Base-by-base conservation (phyloP, 1,284 basidiomycete species). In the Mycena citricolor region DNA sequence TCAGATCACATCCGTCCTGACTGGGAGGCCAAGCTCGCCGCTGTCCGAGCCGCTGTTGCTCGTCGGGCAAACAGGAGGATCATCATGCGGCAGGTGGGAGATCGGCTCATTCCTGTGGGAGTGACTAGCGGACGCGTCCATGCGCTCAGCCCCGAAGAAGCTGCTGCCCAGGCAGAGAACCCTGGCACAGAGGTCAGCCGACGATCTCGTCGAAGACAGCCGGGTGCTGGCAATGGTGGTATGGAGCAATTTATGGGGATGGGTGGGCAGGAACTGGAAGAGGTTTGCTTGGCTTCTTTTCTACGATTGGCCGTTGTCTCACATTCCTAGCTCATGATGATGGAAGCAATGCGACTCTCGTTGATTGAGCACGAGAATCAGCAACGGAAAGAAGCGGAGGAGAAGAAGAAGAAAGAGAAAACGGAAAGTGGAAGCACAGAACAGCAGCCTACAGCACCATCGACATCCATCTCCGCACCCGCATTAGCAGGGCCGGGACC, bases 1-100 rank as follows among this genome's bases (percentile, higher is more conserved):
- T 44, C 54, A 90, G 94, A 97, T 68, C 84, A 90, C 65, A 91
- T 97, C 50, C 84, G 92, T 45, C 93, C 92, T 2, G 92, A 97
- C 65, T 97, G 94, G 93, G 91, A 97, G 69, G 77, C 82, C 25
- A 95, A 97, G 66, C 69, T 95, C 30, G 90, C 93, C 50, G 83
- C 89, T 38, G 86, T 97, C 44, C 83, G 88, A 53, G 89, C 93
- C 43, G 83, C 90, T 35, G 92, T 93, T 28, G 80, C 88, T 28
- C 79, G 94, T 50, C 80, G 93, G 35, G 95, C 97, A 13, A 95
- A 97, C 60, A 78, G 95, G 55, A 79, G 97, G 26, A 97, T 99
- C 61, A 90, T 99, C 44, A 98, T 99, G 93, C 85, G 97, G 33
- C 94, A 98, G 64, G 93, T 98, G 17, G 97, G 97, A 33, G 97